A percentile compares a stretch with the other conserved stretches of the same genome.
Evolutionary conservation across 768 basidiomycete genomes (phyloP).

Genomic region (Wakefieldia striispora): DNA sequence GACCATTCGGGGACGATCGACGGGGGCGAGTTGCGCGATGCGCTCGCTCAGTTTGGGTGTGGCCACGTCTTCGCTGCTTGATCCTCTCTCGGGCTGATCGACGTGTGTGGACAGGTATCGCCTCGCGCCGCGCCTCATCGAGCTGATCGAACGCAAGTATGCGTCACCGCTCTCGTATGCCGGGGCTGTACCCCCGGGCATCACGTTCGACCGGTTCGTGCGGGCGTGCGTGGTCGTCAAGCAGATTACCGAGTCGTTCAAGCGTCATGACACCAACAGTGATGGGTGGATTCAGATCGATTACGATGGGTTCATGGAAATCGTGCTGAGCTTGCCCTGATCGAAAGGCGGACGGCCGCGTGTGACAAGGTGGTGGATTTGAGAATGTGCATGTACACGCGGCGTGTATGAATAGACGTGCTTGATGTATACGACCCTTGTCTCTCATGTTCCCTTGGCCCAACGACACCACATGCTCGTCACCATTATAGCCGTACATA

Average conservation of each 20-base stretch:
- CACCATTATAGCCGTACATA: not conserved
- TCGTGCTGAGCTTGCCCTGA: conserved; percentile 47
- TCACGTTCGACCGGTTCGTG: conserved; percentile 85
- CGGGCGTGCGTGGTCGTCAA: conserved; percentile 82
- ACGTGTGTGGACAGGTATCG: conserved; percentile 47
- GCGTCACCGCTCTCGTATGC: conserved; percentile 40
- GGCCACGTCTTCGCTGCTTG: too few relatives aligned
- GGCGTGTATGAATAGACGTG: conserved; percentile 11
- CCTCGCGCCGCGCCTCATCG: conserved; percentile 62
- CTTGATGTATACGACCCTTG: not conserved
- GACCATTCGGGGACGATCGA: conserved; percentile 83
- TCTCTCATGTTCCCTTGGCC: not conserved
- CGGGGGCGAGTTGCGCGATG: conserved; percentile 59
- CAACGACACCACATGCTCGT: not conserved
- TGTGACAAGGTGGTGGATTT: not conserved
- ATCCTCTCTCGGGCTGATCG: not conserved
- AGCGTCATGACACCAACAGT: conserved; percentile 58
- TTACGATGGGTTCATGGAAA: conserved; percentile 56
- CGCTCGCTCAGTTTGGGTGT: conserved; percentile 72
- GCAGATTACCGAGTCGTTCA: conserved; percentile 73
- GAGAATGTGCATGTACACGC: too few relatives aligned
- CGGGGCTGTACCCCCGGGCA: conserved; percentile 47
- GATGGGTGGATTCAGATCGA: conserved; percentile 54
- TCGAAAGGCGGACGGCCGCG: too few relatives aligned
- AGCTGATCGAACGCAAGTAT: conserved; percentile 75